A percentile compares a stretch with the other conserved stretches of the same genome.
Evolutionary conservation across 768 basidiomycete species (phyloP).

Genomic region (Astraeus odoratus): DNA sequence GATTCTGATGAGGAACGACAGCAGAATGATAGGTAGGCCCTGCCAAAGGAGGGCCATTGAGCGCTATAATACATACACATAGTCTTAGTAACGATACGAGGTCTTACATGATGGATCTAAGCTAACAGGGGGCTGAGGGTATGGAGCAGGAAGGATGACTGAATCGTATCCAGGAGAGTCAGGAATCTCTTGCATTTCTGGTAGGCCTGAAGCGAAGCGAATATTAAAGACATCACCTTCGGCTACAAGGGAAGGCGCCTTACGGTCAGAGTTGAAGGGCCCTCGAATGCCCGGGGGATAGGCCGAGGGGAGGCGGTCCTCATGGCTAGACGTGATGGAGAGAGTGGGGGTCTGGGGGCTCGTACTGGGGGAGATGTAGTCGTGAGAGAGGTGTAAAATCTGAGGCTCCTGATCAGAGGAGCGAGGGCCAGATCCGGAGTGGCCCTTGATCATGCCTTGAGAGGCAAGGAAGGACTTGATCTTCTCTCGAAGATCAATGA

Average conservation of each 20-base stretch:
- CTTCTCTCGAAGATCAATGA: constrained; percentile 62
- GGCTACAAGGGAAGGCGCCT: not conserved
- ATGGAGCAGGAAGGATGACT: constrained; percentile 25
- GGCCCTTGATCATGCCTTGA: constrained; percentile 87
- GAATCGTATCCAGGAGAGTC: constrained; percentile 27
- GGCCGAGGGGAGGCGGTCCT: constrained; percentile 28
- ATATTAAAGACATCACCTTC: not conserved
- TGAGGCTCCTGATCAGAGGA: constrained; percentile 48
- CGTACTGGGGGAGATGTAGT: constrained; percentile 33
- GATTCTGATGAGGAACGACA: not conserved
- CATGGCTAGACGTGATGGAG: constrained; percentile 36
- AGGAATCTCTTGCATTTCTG: constrained; percentile 26
- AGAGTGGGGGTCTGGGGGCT: constrained; percentile 43
- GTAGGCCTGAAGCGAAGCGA: constrained; percentile 18
- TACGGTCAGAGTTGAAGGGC: constrained; percentile 25
- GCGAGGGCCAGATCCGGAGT: constrained; percentile 64
- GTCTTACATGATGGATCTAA: constrained; percentile 65
- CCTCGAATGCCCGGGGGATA: constrained; percentile 23
- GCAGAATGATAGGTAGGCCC: constrained; percentile 29
- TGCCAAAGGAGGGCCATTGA: constrained; percentile 54
- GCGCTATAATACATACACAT: constrained; percentile 58
- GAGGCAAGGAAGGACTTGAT: constrained; percentile 74
- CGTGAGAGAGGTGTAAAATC: constrained; percentile 43
- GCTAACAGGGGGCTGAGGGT: constrained; percentile 35
- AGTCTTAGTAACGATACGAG: constrained; percentile 63